phyloP scores from a whole-genome alignment of 306 rosid genomes.

The Prunus persica region Prunus_persica_NCBIv2 NC_034015.1:11247001-11247500 shows the following conservation, averaged over 20 bases:
- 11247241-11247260: too few species aligned
- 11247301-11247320: conserved; percentile 18
- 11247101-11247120: not conserved
- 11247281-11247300: conserved; percentile 4
- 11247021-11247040: too few species aligned
- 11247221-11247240: not conserved
- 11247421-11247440: not conserved
- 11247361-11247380: conserved; percentile 20
- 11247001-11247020: not conserved
- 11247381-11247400: conserved; percentile 24
- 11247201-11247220: not conserved
- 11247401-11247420: conserved; percentile 2
- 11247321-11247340: conserved; percentile 22
- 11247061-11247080: too few species aligned
- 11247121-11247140: not conserved
- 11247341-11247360: conserved; percentile 37
- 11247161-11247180: not conserved
- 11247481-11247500: not conserved
- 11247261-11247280: conserved; percentile 17
- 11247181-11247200: not conserved
- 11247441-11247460: not conserved
- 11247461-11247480: not conserved
- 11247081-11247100: too few species aligned
- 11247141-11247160: not conserved
- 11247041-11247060: too few species aligned